Evolutionary conservation across 345 rosid species (phyloP).

Genomic region (Syzygium oleosum): DNA sequence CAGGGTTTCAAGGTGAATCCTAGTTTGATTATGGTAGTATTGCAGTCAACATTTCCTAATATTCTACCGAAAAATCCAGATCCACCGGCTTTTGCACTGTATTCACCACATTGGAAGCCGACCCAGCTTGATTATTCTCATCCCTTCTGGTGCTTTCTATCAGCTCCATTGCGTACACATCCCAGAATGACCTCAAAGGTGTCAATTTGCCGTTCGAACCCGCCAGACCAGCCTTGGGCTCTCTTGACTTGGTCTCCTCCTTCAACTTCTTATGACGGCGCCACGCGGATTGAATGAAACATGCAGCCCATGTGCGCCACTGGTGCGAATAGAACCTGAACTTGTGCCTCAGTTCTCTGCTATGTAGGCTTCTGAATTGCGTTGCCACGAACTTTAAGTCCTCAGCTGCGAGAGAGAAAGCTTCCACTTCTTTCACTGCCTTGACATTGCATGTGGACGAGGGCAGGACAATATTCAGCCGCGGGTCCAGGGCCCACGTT

Average conservation of each 20-base stretch:
- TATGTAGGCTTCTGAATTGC: conserved; percentile 16
- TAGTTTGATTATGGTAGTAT: background rate
- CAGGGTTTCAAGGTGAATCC: background rate
- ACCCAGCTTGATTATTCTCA: conserved; percentile 5
- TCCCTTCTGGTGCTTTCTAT: conserved; percentile 5
- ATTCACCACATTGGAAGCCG: conserved; percentile 2
- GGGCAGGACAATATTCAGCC: conserved; percentile 5
- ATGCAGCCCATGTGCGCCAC: conserved; percentile 21
- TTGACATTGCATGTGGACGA: conserved; percentile 14
- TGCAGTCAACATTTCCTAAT: background rate
- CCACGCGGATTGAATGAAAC: conserved; percentile 21
- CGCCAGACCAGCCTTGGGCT: background rate
- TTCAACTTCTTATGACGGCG: conserved; percentile 6
- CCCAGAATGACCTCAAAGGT: conserved; percentile 7
- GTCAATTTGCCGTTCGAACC: background rate
- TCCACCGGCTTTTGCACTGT: conserved; percentile 20
- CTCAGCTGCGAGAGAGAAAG: conserved; percentile 13
- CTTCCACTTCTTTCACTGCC: conserved; percentile 14
- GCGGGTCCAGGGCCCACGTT: conserved; percentile 14
- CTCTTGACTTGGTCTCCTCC: background rate
- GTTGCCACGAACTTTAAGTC: conserved; percentile 19
- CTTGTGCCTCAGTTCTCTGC: conserved; percentile 11
- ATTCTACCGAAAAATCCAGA: conserved; percentile 7
- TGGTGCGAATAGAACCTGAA: conserved; percentile 18
- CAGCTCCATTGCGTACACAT: background rate